Conservation (phyloP, 495 filamentous ascomycete genomes). For the Jackrogersella multiformis region DNA sequence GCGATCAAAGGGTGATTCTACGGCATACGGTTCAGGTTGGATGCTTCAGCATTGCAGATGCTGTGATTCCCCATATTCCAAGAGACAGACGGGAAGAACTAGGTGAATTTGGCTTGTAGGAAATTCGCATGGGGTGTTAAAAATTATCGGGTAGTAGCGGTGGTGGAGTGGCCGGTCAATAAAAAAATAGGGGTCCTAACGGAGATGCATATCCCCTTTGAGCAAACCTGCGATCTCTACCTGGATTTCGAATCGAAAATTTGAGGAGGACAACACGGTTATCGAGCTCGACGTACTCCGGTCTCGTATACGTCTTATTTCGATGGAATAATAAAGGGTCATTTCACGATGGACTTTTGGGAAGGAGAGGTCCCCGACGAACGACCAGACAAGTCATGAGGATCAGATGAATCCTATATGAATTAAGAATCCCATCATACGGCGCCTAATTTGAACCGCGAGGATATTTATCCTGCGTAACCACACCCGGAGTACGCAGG, state of each 20-base stretch:
- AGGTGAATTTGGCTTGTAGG: slow-evolving; percentile 12
- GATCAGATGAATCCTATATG: slow-evolving; percentile 20
- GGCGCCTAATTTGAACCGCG: neutral
- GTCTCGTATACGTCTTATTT: neutral
- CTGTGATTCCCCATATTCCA: slow-evolving; percentile 17
- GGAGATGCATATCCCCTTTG: slow-evolving; percentile 1
- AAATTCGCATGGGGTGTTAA: slow-evolving; percentile 25
- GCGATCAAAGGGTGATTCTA: neutral
- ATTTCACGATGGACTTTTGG: neutral
- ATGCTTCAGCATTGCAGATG: slow-evolving; percentile 24
- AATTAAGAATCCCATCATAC: slow-evolving; percentile 23
- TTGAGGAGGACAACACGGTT: neutral
- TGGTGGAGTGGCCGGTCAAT: slow-evolving; percentile 10
- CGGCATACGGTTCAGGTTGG: slow-evolving; percentile 16
- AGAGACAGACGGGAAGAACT: neutral
- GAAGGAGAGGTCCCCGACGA: neutral
- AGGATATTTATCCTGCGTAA: slow-evolving; percentile 13
- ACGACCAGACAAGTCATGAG: slow-evolving; percentile 9
- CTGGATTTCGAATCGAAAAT: neutral
- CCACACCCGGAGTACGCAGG: slow-evolving; percentile 16
- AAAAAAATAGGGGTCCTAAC: slow-evolving; percentile 4
- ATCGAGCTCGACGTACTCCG: neutral
- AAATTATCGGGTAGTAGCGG: neutral
- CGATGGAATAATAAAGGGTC: neutral
- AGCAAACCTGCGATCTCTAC: neutral